Base-by-base conservation (phyloP, 179 eudicot genomes). In the Kewa caespitosa region DNA sequence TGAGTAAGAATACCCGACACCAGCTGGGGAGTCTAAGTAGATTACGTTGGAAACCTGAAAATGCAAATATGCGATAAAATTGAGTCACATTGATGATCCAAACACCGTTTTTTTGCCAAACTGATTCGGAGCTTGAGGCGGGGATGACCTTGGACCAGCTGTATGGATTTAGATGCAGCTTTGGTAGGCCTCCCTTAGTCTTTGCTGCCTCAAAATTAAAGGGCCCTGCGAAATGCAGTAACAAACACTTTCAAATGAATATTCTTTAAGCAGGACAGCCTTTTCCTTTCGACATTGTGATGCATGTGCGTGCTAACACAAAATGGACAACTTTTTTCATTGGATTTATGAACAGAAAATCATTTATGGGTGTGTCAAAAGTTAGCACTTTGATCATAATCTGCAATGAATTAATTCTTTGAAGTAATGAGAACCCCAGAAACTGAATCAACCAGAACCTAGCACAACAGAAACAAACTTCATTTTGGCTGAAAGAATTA, bases 11-110 rank as follows among this genome's bases (percentile, higher is more conserved):
- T 76, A 82, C 74, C 99, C 97, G 69, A 91, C 97, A 39, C 99
- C 99, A 59, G 90, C 75, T 18, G 99, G 99, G 57, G 99, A 89
- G 76, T 95, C 99, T 84, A 95, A 78, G 86, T 95, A 95, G 78
- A 95, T 85, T 38, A 93, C 73, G 76, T 85, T 92, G 60, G 97
- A 92, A 70, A 91, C 97, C 99, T 95, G 88, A 32, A 79, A 60
- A 18, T 17, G 2, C 23, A 61, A 61, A 70, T 67, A 18, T 23
- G 18, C 54, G 23, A 36, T 31, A 43, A 55, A 62, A 67, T 28
- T 37, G 38, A 30, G 72, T 48, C 23, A 62, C 8, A 60, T 42
- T 38, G 52, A 76, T 8, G 30, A 76, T 43, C n/a, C 8, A 74
- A 30, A n/a, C 27, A 34, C 23, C 55, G 46, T 37, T 46, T 38